phyloP scores from a whole-genome alignment of 805 yeast genomes.

The Yueomyces sp. region DNA sequence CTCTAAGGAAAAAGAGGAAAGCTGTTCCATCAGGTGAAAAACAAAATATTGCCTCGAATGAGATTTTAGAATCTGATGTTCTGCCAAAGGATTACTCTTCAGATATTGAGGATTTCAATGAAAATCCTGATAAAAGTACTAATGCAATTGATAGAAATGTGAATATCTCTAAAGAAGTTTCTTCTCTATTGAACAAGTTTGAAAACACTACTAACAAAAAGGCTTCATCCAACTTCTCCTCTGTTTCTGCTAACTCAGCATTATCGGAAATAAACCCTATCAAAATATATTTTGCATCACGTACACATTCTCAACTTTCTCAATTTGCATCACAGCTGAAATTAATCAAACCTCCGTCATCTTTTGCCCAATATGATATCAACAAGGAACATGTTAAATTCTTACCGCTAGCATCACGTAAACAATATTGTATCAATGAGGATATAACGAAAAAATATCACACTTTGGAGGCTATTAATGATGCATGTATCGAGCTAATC shows the following conservation, averaged over 20 bases:
- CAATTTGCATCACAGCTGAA: constrained; percentile 68
- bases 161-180: constrained; percentile 33
- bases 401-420: constrained; percentile 68
- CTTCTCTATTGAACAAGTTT: constrained; percentile 32
- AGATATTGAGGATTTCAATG: constrained; percentile 18
- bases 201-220: constrained; percentile 13
- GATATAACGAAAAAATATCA: constrained; percentile 34
- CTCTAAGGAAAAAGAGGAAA: not conserved
- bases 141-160: not conserved
- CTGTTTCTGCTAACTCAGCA: not conserved
- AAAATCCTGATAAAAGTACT: not conserved
- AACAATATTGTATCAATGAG: constrained; percentile 70
- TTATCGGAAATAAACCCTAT: constrained; percentile 16
- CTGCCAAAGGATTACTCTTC: constrained; percentile 12
- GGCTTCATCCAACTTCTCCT: not conserved
- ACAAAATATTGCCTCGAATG: constrained; percentile 15
- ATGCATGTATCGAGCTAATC: constrained; percentile 57
- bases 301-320: constrained; percentile 81
- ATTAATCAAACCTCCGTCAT: constrained; percentile 43
- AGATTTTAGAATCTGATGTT: constrained; percentile 15
- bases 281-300: constrained; percentile 58
- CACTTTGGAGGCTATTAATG: constrained; percentile 50
- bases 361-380: constrained; percentile 27
- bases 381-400: constrained; percentile 45
- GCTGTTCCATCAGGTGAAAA: not conserved